Percentiles rank a stretch among this genome's conserved stretches.
Conservation (phyloP, 164 flowering plant genomes). For the Vitis rupestris region DNA sequence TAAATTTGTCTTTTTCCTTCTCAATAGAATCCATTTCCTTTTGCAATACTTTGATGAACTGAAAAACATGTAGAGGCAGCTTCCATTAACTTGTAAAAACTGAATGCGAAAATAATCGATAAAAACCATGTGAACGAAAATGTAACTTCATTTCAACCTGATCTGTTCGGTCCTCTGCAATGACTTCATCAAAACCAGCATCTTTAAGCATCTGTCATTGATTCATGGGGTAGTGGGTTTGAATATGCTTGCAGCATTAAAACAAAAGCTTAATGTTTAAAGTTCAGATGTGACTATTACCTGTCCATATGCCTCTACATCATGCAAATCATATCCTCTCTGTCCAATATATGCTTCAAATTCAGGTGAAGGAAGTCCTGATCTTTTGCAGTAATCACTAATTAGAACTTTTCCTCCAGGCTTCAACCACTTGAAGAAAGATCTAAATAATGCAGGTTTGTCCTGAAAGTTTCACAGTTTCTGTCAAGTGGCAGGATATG, state of each 20-base stretch:
- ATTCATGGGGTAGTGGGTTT: not conserved
- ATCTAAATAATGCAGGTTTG: conserved; percentile 80
- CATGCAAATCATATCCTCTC: conserved; percentile 96
- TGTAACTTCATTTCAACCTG: conserved; percentile 47
- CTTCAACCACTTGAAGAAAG: conserved; percentile 92
- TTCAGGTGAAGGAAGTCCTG: conserved; percentile 68
- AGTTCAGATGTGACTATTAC: conserved; percentile 26
- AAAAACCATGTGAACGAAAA: not conserved
- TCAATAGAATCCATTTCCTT: conserved; percentile 54
- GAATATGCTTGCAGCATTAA: too few species aligned
- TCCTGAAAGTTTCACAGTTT: conserved; percentile 50
- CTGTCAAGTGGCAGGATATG: too few species aligned
- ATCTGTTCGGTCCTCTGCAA: conserved; percentile 89
- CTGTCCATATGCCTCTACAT: conserved; percentile 85
- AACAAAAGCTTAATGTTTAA: too few species aligned
- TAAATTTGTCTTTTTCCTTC: conserved; percentile 53
- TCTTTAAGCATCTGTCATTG: conserved; percentile 81
- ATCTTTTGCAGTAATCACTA: conserved; percentile 81
- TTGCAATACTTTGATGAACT: conserved; percentile 61
- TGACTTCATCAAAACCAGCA: conserved; percentile 86
- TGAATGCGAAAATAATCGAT: too few species aligned
- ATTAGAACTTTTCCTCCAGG: conserved; percentile 97
- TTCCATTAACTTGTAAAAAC: not conserved
- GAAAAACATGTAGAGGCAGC: conserved; percentile 12
- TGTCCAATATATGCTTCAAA: conserved; percentile 76